phyloP scores from a whole-genome alignment of 139 green algal genomes.

The Parachlorella kessleri region DNA sequence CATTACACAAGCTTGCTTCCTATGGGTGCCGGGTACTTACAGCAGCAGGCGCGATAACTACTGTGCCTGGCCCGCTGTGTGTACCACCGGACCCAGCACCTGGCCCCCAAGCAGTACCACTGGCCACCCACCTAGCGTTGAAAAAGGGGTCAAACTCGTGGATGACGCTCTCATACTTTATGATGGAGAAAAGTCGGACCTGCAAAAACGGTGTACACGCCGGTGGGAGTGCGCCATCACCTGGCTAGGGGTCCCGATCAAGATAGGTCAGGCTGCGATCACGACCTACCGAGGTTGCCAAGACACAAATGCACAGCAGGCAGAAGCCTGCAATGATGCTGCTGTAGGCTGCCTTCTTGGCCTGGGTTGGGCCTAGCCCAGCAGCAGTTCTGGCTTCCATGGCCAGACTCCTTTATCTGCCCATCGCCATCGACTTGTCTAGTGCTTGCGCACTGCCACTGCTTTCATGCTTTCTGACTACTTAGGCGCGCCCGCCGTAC shows the following conservation, averaged over 20 bases:
- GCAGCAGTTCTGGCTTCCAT: background rate
- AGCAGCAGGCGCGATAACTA: no score
- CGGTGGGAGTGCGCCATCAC: background rate
- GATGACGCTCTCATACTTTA: slow-evolving; percentile 95
- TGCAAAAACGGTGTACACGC: background rate
- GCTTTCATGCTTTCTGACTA: no score
- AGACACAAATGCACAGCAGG: slow-evolving; percentile 33
- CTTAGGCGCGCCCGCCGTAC: no score
- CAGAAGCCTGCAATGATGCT: slow-evolving; percentile 9
- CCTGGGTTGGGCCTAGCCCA: background rate
- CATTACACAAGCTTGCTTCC: background rate
- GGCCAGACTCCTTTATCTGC: background rate
- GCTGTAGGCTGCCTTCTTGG: background rate
- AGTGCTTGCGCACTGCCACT: no score
- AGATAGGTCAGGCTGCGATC: background rate
- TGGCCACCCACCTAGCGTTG: slow-evolving; percentile 79
- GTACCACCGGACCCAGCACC: no score
- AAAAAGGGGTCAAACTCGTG: slow-evolving; percentile 90
- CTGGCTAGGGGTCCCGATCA: background rate
- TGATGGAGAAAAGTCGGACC: slow-evolving; percentile 87
- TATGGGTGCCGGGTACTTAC: background rate
- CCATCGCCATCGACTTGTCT: background rate
- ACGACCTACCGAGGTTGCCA: slow-evolving; percentile 23
- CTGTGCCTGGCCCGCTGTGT: no score
- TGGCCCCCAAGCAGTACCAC: no score